These are phyloP conservation scores for Lentinula sp. DNA, from an alignment of 768 basidiomycete species.

Conservation along the genomic window DNA sequence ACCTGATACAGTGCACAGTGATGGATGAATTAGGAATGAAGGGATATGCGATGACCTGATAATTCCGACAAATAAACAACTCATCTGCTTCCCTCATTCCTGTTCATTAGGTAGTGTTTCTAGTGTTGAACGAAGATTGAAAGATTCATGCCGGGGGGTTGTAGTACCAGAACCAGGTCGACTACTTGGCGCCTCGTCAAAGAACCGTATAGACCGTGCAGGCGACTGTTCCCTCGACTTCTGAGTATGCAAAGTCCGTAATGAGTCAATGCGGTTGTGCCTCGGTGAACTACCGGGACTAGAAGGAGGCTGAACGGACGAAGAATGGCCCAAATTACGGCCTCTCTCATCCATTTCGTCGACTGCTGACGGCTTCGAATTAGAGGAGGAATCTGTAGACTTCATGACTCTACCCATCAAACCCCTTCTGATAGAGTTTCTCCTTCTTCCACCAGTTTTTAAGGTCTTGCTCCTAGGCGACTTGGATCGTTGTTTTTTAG, in stretches of 20 bases:
- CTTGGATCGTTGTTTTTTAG: conserved; percentile 5
- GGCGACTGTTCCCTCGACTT: conserved; percentile 9
- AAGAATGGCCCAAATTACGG: neutral
- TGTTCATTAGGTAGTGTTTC: neutral
- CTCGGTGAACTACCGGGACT: neutral
- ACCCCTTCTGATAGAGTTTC: conserved; percentile 3
- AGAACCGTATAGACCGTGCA: conserved; percentile 7
- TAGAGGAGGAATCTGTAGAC: neutral
- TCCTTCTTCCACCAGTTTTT: neutral
- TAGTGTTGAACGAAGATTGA: neutral
- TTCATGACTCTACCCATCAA: conserved; percentile 3
- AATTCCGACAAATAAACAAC: neutral
- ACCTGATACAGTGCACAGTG: neutral
- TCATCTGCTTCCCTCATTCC: neutral
- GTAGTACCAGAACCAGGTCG: neutral
- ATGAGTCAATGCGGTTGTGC: conserved; percentile 1
- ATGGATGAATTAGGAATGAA: neutral
- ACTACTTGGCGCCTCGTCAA: conserved; percentile 2
- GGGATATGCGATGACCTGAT: neutral
- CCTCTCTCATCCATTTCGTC: neutral
- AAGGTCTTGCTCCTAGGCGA: conserved; percentile 2
- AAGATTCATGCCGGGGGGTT: neutral
- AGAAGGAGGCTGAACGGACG: neutral
- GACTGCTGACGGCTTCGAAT: neutral
- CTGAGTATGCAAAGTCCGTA: neutral